These are phyloP conservation scores for Obba rivulosa DNA, from an alignment of 768 basidiomycete species.

Conservation along the genomic window DNA sequence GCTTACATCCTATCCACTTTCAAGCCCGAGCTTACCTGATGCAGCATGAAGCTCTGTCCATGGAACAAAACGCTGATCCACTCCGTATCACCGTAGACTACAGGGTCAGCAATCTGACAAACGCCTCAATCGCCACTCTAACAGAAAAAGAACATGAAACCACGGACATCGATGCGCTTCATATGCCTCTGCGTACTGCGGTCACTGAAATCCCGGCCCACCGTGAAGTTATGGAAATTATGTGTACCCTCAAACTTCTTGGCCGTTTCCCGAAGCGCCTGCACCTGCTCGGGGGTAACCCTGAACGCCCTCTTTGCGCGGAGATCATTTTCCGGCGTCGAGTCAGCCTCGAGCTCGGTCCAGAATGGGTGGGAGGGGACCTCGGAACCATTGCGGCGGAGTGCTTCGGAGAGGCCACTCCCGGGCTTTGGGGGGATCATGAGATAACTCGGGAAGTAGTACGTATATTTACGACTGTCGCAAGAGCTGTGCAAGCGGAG, in stretches of 20 bases:
- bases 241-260: slow-evolving; percentile 80
- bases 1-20: neutral
- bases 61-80: slow-evolving; percentile 94
- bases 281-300: slow-evolving; percentile 46
- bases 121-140: neutral
- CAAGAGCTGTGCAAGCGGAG: slow-evolving; percentile 53
- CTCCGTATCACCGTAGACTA: slow-evolving; percentile 84
- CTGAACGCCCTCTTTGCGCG: slow-evolving; percentile 71
- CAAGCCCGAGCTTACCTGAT: slow-evolving; percentile 60
- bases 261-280: slow-evolving; percentile 48
- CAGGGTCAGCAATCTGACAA: slow-evolving; percentile 72
- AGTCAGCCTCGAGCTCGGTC: slow-evolving; percentile 32
- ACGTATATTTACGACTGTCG: slow-evolving; percentile 96
- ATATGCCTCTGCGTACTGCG: slow-evolving; percentile 81
- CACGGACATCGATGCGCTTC: slow-evolving; percentile 72
- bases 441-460: slow-evolving; percentile 92
- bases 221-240: slow-evolving; percentile 98
- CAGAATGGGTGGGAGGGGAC: slow-evolving; percentile 54
- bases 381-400: slow-evolving; percentile 29
- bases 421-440: slow-evolving; percentile 85
- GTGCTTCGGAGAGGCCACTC: slow-evolving; percentile 49
- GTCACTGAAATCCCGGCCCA: slow-evolving; percentile 81
- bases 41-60: slow-evolving; percentile 98
- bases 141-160: neutral
- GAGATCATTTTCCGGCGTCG: slow-evolving; percentile 52